A percentile compares a stretch with the other conserved stretches of the same genome.
Evolutionary conservation across 2,329 filamentous ascomycete species (phyloP).

Genomic region (Curvularia verruculosa): DNA sequence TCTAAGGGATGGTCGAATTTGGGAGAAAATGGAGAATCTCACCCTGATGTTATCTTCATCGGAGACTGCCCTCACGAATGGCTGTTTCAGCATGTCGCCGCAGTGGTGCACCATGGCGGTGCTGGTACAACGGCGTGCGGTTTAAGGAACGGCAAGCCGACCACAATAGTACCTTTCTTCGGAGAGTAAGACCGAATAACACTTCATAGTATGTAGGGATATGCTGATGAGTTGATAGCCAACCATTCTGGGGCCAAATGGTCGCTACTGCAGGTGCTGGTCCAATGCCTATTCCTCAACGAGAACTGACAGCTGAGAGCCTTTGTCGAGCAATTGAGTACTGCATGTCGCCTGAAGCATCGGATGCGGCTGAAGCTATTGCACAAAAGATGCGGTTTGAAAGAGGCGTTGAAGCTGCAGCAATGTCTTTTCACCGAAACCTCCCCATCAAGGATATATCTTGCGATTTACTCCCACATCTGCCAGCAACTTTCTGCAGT

Average conservation of each 20-base stretch:
- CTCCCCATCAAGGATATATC: slow-evolving; percentile 46
- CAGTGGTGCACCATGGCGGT: slow-evolving; percentile 85
- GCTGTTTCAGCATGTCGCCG: slow-evolving; percentile 78
- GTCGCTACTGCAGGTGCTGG: slow-evolving; percentile 38
- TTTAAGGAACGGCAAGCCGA: slow-evolving; percentile 76
- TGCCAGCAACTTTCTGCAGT: neutral
- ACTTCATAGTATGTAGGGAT: neutral
- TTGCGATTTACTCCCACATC: neutral
- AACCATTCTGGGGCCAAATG: slow-evolving; percentile 41
- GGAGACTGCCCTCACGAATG: slow-evolving; percentile 88
- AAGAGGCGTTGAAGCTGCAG: slow-evolving; percentile 51
- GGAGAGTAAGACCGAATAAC: slow-evolving; percentile 55
- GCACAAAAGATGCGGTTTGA: slow-evolving; percentile 52
- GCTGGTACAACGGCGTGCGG: slow-evolving; percentile 84
- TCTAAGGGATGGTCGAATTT: slow-evolving; percentile 51
- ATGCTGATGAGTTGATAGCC: neutral
- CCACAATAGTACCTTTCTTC: slow-evolving; percentile 79
- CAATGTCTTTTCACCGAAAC: slow-evolving; percentile 54
- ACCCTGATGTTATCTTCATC: slow-evolving; percentile 52
- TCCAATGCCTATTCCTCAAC: slow-evolving; percentile 34
- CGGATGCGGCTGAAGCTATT: slow-evolving; percentile 48
- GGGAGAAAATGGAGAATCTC: neutral
- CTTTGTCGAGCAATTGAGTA: slow-evolving; percentile 38
- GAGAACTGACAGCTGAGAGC: slow-evolving; percentile 39
- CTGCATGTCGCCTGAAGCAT: slow-evolving; percentile 50